phyloP scores from a whole-genome alignment of 2,329 filamentous ascomycete species.

The Phaeosphaeriaceae sp. region DNA sequence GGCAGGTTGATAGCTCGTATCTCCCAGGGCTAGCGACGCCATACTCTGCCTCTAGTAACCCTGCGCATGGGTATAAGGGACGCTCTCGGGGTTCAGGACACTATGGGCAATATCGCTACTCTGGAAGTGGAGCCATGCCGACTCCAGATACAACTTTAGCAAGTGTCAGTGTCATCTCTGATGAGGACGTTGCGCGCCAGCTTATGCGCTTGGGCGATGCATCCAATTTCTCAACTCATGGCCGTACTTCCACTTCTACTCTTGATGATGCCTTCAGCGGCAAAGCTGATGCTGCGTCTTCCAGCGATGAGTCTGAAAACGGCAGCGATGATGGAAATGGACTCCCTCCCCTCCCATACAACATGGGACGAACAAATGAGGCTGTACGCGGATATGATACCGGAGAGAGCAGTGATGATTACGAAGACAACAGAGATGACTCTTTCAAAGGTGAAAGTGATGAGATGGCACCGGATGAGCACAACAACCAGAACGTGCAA shows the following conservation, averaged over 20 bases:
- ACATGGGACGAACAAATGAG: constrained; percentile 26
- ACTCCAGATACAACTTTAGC: constrained; percentile 97
- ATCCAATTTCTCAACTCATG: constrained; percentile 84
- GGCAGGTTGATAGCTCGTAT: constrained; percentile 46
- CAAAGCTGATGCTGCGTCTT: constrained; percentile 70
- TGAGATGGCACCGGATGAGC: constrained; percentile 48
- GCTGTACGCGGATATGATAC: constrained; percentile 55
- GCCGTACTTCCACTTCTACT: constrained; percentile 90
- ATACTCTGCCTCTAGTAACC: constrained; percentile 43
- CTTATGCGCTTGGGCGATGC: constrained; percentile 95
- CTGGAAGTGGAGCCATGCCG: constrained; percentile 67
- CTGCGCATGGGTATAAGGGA: constrained; percentile 40
- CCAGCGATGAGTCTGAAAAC: constrained; percentile 68
- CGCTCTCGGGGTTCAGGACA: constrained; percentile 46
- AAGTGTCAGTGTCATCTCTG: constrained; percentile 81
- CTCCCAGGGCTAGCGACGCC: constrained; percentile 45
- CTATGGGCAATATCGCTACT: constrained; percentile 51
- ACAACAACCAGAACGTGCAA: constrained; percentile 53
- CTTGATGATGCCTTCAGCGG: constrained; percentile 93
- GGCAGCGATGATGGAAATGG: constrained; percentile 67
- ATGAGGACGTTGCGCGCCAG: constrained; percentile 97
- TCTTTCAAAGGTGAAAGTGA: constrained; percentile 64
- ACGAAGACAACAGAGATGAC: constrained; percentile 59
- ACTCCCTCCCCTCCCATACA: constrained; percentile 46
- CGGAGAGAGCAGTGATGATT: constrained; percentile 65